Conservation (phyloP, 768 basidiomycete genomes). For the Trametes cingulata region DNA sequence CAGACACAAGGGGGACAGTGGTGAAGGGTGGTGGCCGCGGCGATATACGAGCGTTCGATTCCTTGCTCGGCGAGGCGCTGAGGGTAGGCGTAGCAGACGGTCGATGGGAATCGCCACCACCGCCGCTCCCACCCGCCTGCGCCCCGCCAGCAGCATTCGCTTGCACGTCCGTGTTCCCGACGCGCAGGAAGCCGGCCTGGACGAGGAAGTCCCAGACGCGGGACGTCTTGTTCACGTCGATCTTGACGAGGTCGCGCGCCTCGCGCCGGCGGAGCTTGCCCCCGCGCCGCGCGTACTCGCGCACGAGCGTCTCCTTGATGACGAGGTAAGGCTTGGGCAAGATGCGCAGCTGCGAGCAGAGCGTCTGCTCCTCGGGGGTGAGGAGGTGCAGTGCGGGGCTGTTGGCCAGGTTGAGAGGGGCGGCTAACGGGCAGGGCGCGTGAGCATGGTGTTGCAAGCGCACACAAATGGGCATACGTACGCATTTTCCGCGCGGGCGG, state of each 20-base stretch:
- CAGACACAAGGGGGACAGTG: constrained; percentile 19
- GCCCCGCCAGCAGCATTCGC: constrained; percentile 3
- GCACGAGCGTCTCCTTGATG: constrained; percentile 92
- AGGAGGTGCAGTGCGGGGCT: constrained; percentile 89
- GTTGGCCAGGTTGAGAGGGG: constrained; percentile 87
- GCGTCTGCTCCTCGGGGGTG: constrained; percentile 79
- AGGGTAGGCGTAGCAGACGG: constrained; percentile 32
- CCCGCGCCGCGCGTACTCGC: constrained; percentile 88
- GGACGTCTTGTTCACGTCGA: constrained; percentile 91
- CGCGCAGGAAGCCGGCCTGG: constrained; percentile 78
- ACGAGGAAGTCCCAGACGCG: constrained; percentile 93
- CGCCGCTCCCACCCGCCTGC: background rate
- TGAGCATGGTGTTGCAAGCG: too few species aligned
- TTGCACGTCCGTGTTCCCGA: constrained; percentile 36
- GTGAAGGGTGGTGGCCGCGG: constrained; percentile 31
- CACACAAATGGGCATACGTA: constrained; percentile 33
- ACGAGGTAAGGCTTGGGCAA: constrained; percentile 94
- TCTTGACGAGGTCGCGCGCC: constrained; percentile 87
- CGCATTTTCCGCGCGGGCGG: constrained; percentile 46
- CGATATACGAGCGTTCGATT: constrained; percentile 25
- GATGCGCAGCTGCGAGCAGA: constrained; percentile 89
- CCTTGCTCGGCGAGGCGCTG: constrained; percentile 34
- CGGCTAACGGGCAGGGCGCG: constrained; percentile 34
- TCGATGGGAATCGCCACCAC: constrained; percentile 12
- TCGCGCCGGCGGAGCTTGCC: constrained; percentile 88